phyloP scores from a whole-genome alignment of 2,329 filamentous ascomycete species.

The Exophiala spinifera region DNA sequence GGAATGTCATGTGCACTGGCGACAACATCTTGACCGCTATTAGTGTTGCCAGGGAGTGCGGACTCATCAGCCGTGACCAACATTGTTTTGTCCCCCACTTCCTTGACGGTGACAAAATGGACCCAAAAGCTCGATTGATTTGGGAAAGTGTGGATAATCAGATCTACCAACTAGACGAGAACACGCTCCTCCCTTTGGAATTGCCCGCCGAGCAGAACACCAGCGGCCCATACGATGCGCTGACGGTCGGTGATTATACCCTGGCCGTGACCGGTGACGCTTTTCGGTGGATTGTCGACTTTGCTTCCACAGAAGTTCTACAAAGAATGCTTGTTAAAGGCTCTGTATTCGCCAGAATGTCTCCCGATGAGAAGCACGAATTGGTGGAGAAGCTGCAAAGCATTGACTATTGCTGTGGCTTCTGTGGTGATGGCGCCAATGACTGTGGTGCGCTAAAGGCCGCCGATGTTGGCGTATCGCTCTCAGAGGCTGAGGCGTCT shows the following conservation, averaged over 20 bases:
- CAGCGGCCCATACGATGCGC: constrained; percentile 80
- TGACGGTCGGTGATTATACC: constrained; percentile 78
- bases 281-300: constrained; percentile 95
- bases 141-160: constrained; percentile 97
- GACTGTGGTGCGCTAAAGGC: constrained; percentile 96
- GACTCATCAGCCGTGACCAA: constrained; percentile 72
- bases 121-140: constrained; percentile 67
- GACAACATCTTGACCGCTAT: constrained; percentile 98
- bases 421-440: constrained; percentile 96
- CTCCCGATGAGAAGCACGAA: constrained; percentile 97
- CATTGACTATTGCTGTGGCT: constrained; percentile 91
- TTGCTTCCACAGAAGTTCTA: constrained; percentile 74
- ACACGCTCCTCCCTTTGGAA: constrained; percentile 72
- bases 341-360: constrained; percentile 97
- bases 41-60: constrained; percentile 88
- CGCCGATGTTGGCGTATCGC: constrained; percentile 92
- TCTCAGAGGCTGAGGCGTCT: constrained; percentile 95
- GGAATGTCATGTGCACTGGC: constrained; percentile 92
- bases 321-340: constrained; percentile 79
- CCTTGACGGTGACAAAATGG: constrained; percentile 68
- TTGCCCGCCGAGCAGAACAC: constrained; percentile 69
- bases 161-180: constrained; percentile 71
- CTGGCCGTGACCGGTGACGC: constrained; percentile 89
- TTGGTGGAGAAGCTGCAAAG: constrained; percentile 95
- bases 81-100: constrained; percentile 95